Evolutionary conservation across 352 stramenopile species (phyloP).

Genomic region (Lagenidium giganteum): DNA sequence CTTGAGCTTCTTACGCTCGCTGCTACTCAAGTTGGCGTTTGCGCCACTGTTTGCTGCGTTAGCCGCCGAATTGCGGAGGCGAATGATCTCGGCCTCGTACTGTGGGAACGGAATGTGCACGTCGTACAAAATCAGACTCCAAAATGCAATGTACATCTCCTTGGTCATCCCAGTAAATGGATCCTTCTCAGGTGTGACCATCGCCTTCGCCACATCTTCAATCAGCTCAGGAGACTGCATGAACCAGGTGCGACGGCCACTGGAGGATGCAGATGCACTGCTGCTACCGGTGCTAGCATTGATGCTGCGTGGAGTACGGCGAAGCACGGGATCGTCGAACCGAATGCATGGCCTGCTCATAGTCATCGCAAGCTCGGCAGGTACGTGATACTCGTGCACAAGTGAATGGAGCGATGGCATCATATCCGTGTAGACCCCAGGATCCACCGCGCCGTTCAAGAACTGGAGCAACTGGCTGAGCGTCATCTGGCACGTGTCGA

Average conservation of each 20-base stretch:
- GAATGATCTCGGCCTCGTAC: constrained; percentile 80
- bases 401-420: constrained; percentile 57
- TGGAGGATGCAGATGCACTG: constrained; percentile 10
- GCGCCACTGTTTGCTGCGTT: constrained; percentile 19
- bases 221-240: constrained; percentile 61
- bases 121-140: constrained; percentile 83
- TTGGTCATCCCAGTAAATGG: constrained; percentile 66
- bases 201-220: constrained; percentile 44
- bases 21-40: constrained; percentile 23
- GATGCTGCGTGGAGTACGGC: constrained; percentile 54
- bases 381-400: constrained; percentile 70
- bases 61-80: constrained; percentile 53
- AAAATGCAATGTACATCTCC: constrained; percentile 82
- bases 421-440: constrained; percentile 63
- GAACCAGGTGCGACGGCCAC: constrained; percentile 33
- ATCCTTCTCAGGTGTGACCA: constrained; percentile 28
- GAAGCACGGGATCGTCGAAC: constrained; percentile 62
- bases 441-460: constrained; percentile 66
- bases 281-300: constrained; percentile 34
- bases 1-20: constrained; percentile 78
- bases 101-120: constrained; percentile 82
- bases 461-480: constrained; percentile 86
- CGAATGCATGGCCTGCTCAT: constrained; percentile 76
- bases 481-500: constrained; percentile 83
- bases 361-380: constrained; percentile 71